Base-by-base conservation (phyloP, 2,329 filamentous ascomycete species). In the Penicillium sp. region DNA sequence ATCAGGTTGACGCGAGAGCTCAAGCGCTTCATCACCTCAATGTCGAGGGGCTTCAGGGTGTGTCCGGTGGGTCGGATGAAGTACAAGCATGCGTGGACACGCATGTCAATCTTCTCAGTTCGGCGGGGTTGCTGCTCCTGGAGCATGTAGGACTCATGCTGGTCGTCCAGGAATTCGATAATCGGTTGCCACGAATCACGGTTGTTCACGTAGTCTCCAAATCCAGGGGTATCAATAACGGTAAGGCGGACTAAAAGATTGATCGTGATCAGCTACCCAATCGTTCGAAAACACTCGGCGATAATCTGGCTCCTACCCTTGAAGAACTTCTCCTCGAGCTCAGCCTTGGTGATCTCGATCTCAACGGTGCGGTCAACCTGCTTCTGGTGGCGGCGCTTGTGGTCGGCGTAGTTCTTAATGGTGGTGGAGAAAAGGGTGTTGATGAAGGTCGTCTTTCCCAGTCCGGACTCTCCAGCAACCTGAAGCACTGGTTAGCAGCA, bases 291-390 rank as follows among this genome's bases (percentile, higher is more conserved):
- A 16, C 24, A 14, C 18, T 31, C 43, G 18, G 13, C 13, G 18
- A 11, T 10, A 47, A 42, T 52, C 4, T 36, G 29, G 29, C 44
- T 47, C 58, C 54, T 82, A 97, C 93, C 93, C 86, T 99, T 99
- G 89, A 99, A 99, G 85, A 99, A 99, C 83, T 99, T 99, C 88
- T 99, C 94, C 81, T 99, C 94, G 62, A 99, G 83, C 83, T 99
- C 94, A 56, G 94, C 94, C 86, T 99, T 99, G 77, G 94, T 99
- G 75, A 99, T 99, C 79, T 99, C 94, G 68, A 99, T 99, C 83
- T 99, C 95, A 64, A 99, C 94, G 10, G 94, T 99, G 86, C 97
- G 97, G 83, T 99, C 94, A 67, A 97, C 86, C 83, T 99, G 94
- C 87, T 99, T 99, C 81, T 94, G 91, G 79, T 99, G 94, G 74